These are phyloP conservation scores for Plasmodium coatneyi DNA, from an alignment of 169 alveolate species.

Conservation along the genomic window DNA sequence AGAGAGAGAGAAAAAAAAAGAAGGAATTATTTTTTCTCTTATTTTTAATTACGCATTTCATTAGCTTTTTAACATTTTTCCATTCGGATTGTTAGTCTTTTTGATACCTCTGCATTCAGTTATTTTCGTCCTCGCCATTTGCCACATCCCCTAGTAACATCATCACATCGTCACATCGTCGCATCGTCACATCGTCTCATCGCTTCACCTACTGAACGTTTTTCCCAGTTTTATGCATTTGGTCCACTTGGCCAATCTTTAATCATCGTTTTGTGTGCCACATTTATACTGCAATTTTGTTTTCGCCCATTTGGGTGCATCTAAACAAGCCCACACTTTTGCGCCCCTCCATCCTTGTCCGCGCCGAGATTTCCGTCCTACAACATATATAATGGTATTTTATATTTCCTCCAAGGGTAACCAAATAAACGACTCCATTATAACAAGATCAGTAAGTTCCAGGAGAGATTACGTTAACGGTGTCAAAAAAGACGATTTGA, in stretches of 20 bases:
- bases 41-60: not conserved
- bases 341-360: not conserved
- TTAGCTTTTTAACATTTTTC: not conserved
- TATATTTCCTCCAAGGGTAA: constrained; percentile 1
- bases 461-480: constrained; percentile 10
- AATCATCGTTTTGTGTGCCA: not conserved
- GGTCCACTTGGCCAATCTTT: not conserved
- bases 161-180: not conserved
- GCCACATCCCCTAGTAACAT: not conserved
- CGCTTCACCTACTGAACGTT: not conserved
- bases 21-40: not conserved
- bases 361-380: not conserved
- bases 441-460: constrained; percentile 53
- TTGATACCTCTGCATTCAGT: not conserved
- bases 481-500: not conserved
- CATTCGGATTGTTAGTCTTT: not conserved
- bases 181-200: not conserved
- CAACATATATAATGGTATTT: constrained; percentile 40
- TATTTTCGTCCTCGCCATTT: not conserved
- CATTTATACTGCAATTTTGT: not conserved
- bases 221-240: not conserved
- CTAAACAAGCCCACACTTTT: not conserved
- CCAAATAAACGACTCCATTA: constrained; percentile 13
- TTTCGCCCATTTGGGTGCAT: not conserved
- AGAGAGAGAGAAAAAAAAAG: not conserved